Percentiles rank a stretch among this genome's conserved stretches.
These are phyloP conservation scores for Zarea fungicola DNA, from an alignment of 2,329 filamentous ascomycete genomes.

Conservation along the genomic window DNA sequence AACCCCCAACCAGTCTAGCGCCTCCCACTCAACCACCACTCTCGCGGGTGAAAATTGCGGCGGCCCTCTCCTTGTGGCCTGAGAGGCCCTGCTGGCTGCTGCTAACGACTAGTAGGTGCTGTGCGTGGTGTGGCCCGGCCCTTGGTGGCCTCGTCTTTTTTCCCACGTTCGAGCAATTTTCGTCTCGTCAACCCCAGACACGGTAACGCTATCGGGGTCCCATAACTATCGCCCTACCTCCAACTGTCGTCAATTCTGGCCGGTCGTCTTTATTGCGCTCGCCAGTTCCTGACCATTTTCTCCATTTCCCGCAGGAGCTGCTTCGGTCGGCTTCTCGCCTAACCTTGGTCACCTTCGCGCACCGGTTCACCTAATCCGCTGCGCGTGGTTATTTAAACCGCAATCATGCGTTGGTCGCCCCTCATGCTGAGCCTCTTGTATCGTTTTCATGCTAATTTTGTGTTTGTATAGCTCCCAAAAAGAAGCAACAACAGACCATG, in stretches of 20 bases:
- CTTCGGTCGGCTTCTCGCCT: slow-evolving; percentile 14
- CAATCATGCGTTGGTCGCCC: slow-evolving; percentile 54
- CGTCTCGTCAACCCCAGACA: slow-evolving; percentile 38
- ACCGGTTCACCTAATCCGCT: slow-evolving; percentile 36
- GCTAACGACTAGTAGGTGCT: not conserved
- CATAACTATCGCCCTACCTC: slow-evolving; percentile 22
- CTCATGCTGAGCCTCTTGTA: slow-evolving; percentile 7
- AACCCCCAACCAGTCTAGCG: slow-evolving; percentile 27
- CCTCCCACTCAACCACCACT: slow-evolving; percentile 29
- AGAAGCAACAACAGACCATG: slow-evolving; percentile 95
- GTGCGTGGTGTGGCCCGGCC: slow-evolving; percentile 7
- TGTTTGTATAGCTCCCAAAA: slow-evolving; percentile 68
- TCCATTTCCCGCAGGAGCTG: slow-evolving; percentile 12
- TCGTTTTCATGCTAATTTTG: slow-evolving; percentile 14
- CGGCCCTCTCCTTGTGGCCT: too few species aligned
- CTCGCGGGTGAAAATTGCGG: slow-evolving; percentile 38
- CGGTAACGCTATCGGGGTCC: slow-evolving; percentile 35
- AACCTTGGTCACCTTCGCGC: slow-evolving; percentile 31
- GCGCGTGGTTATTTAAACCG: slow-evolving; percentile 46
- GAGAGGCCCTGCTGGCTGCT: too few species aligned
- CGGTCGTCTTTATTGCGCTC: slow-evolving; percentile 2
- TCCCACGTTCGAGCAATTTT: slow-evolving; percentile 38
- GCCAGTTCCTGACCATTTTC: slow-evolving; percentile 12
- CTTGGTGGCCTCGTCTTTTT: slow-evolving; percentile 27
- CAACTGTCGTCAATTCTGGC: slow-evolving; percentile 19